These are phyloP conservation scores for Rhodotorula sp. DNA, from an alignment of 1,284 basidiomycete genomes.

Conservation along the genomic window DNA sequence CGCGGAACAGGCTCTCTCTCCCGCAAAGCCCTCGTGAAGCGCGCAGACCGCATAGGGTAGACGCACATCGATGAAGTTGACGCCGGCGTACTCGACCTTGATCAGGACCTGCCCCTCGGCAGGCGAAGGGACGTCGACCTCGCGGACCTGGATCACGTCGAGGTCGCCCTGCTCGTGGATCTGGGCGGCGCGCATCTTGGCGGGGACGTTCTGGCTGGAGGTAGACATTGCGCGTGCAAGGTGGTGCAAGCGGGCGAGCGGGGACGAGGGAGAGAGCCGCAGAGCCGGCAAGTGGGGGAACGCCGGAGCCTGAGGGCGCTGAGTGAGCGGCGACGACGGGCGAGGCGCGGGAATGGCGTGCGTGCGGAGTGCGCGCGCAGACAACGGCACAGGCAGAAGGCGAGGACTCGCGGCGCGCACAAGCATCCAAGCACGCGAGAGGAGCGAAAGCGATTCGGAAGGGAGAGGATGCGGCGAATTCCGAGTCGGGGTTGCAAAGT, in stretches of 20 bases:
- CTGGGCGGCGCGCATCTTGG: slow-evolving; percentile 58
- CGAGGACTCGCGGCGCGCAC: background rate
- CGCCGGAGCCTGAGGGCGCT: too few species aligned
- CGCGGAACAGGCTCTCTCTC: too few species aligned
- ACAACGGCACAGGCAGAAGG: background rate
- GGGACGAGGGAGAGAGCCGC: background rate
- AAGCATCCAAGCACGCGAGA: background rate
- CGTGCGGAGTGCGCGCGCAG: background rate
- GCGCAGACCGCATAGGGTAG: background rate
- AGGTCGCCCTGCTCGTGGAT: slow-evolving; percentile 65
- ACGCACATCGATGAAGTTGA: slow-evolving; percentile 70
- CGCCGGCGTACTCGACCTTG: slow-evolving; percentile 62
- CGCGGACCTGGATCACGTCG: slow-evolving; percentile 72
- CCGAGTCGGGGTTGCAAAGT: too few species aligned
- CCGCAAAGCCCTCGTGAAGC: background rate
- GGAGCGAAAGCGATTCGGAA: too few species aligned
- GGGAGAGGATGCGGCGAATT: too few species aligned
- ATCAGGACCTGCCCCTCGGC: slow-evolving; percentile 71
- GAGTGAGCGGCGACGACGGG: background rate
- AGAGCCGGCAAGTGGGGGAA: background rate
- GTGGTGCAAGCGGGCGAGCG: background rate
- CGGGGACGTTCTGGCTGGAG: slow-evolving; percentile 48
- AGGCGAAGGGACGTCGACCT: slow-evolving; percentile 64
- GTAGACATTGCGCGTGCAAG: background rate
- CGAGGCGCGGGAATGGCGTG: background rate